These are phyloP conservation scores for Sporodiniella umbellata DNA, from an alignment of 371 early-diverging fungal species.

Conservation along the genomic window DNA sequence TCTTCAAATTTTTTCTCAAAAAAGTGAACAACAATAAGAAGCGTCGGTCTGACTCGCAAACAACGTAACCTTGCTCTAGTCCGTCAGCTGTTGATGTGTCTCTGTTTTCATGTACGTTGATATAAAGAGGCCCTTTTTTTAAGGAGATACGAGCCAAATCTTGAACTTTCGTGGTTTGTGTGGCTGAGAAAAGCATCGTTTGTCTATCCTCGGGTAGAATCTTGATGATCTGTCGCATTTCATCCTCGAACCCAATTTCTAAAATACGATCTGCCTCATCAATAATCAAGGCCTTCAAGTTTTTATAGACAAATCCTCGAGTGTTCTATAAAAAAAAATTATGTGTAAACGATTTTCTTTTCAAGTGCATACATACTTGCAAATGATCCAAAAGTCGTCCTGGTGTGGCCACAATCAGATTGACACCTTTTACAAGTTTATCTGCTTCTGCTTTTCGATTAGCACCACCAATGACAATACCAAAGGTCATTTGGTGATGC, in stretches of 20 bases:
- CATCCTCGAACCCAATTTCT: conserved; percentile 98
- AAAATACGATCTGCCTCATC: conserved; percentile 99
- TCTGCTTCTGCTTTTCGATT: conserved; percentile 95
- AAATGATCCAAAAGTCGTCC: conserved; percentile 97
- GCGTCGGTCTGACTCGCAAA: conserved; percentile 85
- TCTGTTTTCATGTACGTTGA: conserved; percentile 93
- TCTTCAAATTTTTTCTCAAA: conserved; percentile 90
- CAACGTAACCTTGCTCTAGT: conserved; percentile 95
- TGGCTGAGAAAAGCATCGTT: conserved; percentile 98
- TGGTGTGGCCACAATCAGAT: conserved; percentile 96
- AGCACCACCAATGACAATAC: conserved; percentile 97
- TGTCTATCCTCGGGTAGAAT: conserved; percentile 86
- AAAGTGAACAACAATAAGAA: conserved; percentile 94
- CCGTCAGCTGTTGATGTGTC: conserved; percentile 91
- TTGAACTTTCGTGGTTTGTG: conserved; percentile 96
- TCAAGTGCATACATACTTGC: too few species aligned
- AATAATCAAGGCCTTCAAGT: conserved; percentile 89
- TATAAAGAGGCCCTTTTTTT: conserved; percentile 89
- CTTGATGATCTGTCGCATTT: conserved; percentile 96
- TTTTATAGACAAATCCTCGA: conserved; percentile 87
- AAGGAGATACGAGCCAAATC: conserved; percentile 95
- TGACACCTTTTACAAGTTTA: conserved; percentile 91
- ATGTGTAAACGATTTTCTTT: too few species aligned
- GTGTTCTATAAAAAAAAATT: conserved; percentile 83
- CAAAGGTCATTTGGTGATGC: conserved; percentile 87